Evolutionary conservation across 257 asterid species (phyloP), one percentile per base, ranked within the genome.

Genomic region (Datura wrightii): DNA sequence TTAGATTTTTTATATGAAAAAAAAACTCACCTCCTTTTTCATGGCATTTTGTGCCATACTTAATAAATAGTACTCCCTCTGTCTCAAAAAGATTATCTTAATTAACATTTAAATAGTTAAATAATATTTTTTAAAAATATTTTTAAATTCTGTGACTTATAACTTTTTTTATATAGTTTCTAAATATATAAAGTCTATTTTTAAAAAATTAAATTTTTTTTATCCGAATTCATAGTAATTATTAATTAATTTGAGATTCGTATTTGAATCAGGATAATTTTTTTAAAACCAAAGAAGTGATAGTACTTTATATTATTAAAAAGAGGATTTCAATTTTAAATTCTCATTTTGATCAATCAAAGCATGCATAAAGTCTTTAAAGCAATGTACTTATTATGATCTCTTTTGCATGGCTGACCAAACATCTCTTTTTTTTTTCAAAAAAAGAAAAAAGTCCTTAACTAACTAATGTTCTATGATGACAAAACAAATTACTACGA

Each of bases 351-450:
- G 62, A 76, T 50, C 82, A 24, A 76, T 76, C 62, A 76, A 76
- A 31, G 82, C 82, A 76, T 76, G 82, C 82, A 76, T 50, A 76
- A 76, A 76, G 82, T 76, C 31, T 63, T 70, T 31, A 50, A 76
- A 76, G 42, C 7, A 76, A 76, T 44, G 44, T 50, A 19, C 82
- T 76, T 48, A 72, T 72, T 72, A 76, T 76, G 62, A 76, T 76
- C 19, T 76, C 42, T 50, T 76, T 76, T 76, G 82, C 82, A 76
- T 76, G 82, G 82, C 82, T 76, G 82, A 76, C 82, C 39, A 67
- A 67, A 67, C 71, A 72, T 72, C 80, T 72, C 39, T 11, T 10
- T 72, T 76, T 72, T 19, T 71, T 76, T 76, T 34, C 10, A 24
- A 74, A 74, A 74, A 18, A 2, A 7, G 42, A 31, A 42, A 42